Evolutionary conservation across 2,329 filamentous ascomycete species (phyloP).

Genomic region (Ceratocystis albifundus): DNA sequence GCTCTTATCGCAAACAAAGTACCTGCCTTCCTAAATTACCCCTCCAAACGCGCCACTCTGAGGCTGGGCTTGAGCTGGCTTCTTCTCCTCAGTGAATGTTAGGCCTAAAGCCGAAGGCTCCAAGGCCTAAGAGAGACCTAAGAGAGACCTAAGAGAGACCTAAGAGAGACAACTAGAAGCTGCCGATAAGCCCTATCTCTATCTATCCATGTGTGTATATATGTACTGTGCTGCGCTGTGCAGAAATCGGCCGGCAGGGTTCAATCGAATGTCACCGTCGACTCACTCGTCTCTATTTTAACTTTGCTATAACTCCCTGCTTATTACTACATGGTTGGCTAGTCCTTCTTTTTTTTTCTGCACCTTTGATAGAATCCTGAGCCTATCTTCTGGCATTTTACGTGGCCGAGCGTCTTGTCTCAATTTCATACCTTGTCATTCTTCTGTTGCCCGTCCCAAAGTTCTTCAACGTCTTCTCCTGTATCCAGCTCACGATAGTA

Average conservation of each 20-base stretch:
- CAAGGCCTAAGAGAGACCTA: background rate
- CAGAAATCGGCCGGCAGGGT: background rate
- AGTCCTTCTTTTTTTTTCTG: background rate
- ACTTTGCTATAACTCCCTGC: constrained; percentile 11
- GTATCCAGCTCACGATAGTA: constrained; percentile 12
- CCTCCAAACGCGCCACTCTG: constrained; percentile 5
- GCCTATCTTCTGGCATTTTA: constrained; percentile 9
- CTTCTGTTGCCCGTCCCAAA: constrained; percentile 1
- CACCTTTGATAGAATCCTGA: constrained; percentile 13
- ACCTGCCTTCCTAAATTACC: background rate
- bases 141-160: background rate
- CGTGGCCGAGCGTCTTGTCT: background rate
- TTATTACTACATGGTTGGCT: constrained; percentile 10
- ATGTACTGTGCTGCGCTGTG: background rate
- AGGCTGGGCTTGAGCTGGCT: background rate
- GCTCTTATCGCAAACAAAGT: background rate
- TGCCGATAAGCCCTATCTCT: background rate
- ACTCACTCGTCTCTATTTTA: constrained; percentile 3
- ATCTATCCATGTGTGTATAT: background rate
- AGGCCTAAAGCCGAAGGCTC: background rate
- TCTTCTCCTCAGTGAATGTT: background rate
- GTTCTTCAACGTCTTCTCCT: background rate
- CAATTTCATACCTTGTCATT: background rate
- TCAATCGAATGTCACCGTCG: background rate
- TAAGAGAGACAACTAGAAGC: background rate